Percentiles rank a stretch among this genome's conserved stretches.
Conservation (phyloP, 2,329 filamentous ascomycete species). For the Rhytidhysteron rufulum region DNA sequence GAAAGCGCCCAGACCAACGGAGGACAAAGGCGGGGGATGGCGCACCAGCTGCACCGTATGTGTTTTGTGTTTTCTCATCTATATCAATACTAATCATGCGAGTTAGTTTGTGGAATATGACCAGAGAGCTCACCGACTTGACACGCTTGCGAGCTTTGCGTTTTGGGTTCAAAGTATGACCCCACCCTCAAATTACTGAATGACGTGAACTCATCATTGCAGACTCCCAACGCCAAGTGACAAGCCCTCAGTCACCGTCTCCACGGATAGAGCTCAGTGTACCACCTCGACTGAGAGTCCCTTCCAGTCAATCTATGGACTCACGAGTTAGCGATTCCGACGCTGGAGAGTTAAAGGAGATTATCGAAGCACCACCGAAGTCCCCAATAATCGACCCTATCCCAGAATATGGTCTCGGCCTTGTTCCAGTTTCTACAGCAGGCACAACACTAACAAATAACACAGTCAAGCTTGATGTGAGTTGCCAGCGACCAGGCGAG, state of each 20-base stretch:
- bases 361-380: constrained; percentile 41
- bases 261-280: constrained; percentile 70
- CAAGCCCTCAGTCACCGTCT: constrained; percentile 49
- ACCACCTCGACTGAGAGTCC: constrained; percentile 73
- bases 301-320: constrained; percentile 83
- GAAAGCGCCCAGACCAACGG: constrained; percentile 77
- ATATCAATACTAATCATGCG: constrained; percentile 14
- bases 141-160: constrained; percentile 86
- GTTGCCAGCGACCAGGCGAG: constrained; percentile 77
- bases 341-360: constrained; percentile 39
- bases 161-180: constrained; percentile 87
- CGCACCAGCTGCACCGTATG: constrained; percentile 84
- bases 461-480: constrained; percentile 77
- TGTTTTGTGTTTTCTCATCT: not conserved
- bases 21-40: constrained; percentile 89
- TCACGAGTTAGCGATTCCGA: constrained; percentile 76
- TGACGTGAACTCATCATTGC: constrained; percentile 4
- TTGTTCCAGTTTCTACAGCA: constrained; percentile 37
- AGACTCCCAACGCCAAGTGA: constrained; percentile 37
- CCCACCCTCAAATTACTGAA: not conserved
- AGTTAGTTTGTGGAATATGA: constrained; percentile 91
- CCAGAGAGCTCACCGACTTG: constrained; percentile 80
- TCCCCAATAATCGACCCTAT: constrained; percentile 47
- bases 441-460: constrained; percentile 32
- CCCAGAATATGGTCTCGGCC: constrained; percentile 44